Percentiles rank a stretch among this genome's conserved stretches.
Evolutionary conservation across 352 stramenopile genomes (phyloP).

Genomic region (Globisporangium paddicum): DNA sequence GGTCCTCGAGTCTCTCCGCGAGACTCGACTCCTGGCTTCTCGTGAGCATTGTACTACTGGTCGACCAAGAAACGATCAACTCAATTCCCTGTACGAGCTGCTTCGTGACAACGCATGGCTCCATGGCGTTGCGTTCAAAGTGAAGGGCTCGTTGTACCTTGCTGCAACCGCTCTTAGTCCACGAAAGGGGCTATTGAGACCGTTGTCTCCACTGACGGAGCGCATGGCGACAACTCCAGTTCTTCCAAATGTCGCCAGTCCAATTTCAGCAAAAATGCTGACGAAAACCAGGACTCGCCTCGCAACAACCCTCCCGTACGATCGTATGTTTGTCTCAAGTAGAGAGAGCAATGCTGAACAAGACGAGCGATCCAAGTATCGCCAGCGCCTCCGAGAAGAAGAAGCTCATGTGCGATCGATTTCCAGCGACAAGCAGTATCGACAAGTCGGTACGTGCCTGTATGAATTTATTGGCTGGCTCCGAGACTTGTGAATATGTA

Average conservation of each 20-base stretch:
- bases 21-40: neutral
- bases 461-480: neutral
- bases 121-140: slow-evolving; percentile 14
- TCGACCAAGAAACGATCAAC: neutral
- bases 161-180: neutral
- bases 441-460: neutral
- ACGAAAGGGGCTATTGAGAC: neutral
- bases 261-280: neutral
- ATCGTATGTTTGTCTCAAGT: neutral
- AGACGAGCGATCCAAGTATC: neutral
- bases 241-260: neutral
- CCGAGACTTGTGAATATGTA: no score
- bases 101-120: slow-evolving; percentile 22
- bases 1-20: slow-evolving; percentile 12
- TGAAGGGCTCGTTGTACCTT: neutral
- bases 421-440: neutral
- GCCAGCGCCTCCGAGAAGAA: neutral
- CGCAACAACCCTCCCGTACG: slow-evolving; percentile 7
- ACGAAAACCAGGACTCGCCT: neutral
- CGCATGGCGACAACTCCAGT: neutral
- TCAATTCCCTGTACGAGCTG: neutral
- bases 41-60: neutral
- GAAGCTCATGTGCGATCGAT: neutral
- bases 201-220: neutral
- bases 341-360: neutral